Base-by-base conservation (phyloP, 768 basidiomycete genomes). In the Boletus subcaerulescens region DNA sequence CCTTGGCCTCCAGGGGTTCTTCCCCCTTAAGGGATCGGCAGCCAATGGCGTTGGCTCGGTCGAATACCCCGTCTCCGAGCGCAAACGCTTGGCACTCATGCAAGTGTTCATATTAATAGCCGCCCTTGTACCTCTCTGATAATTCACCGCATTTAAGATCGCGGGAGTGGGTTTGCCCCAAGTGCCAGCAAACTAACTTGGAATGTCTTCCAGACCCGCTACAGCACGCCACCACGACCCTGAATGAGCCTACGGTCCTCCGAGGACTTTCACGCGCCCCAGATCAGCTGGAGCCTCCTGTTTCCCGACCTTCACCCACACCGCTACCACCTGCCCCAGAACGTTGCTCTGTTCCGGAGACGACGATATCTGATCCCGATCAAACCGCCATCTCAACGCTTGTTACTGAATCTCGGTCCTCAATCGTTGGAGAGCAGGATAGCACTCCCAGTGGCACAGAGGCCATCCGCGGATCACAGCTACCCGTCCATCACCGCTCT, bases 41-140 rank as follows among this genome's bases (percentile, higher is more conserved):
- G 90, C 93, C 15, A 82, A 86, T 31, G 91, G 92, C 31, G 85
- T 94, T 32, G 92, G 92, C n/a, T 89, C 91, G 15, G 78, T 94
- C 47, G 92, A 94, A 60, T 85, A 85, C 65, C 89, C 89, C 22
- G 66, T 78, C 18, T 71, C 76, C 15, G 92, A 94, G 68, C 80
- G 92, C 53, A 91, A 83, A 71, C 81, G 92, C 51, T 76, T 94
- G 26, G 92, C 92, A 18, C 73, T 74, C 50, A 62, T 90, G 92
- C 91, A 69, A 67, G 89, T 76, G 2, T 55, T 56, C 48, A 61
- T 51, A 45, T 63, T 43, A 42, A 38, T 33, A 29, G n/a, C 49
- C 55, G 44, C 53, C 36, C 52, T 49, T 9, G 22, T 43, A 20
- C 32, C 20, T 18, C 49, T 51, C 56, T 60, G 61, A 53, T 59